These are phyloP conservation scores for Inonotus hispidus DNA, from an alignment of 1,284 basidiomycete species.

Conservation along the genomic window DNA sequence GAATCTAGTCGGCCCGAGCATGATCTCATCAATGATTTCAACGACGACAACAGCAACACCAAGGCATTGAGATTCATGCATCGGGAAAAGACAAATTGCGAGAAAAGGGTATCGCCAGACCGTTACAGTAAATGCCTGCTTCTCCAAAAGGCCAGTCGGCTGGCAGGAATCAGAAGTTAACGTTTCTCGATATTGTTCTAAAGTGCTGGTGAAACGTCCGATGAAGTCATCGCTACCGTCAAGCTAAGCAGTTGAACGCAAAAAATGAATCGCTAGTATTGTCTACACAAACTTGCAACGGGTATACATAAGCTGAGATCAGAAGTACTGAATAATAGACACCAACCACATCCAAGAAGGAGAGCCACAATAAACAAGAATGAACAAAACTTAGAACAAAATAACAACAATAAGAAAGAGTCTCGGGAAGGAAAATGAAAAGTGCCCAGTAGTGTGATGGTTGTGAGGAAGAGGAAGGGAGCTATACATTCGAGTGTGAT, in stretches of 20 bases:
- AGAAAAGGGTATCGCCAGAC: too few relatives aligned
- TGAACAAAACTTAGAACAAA: neutral
- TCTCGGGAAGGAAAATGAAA: conserved; percentile 1
- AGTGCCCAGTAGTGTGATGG: neutral
- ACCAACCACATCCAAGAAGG: conserved; percentile 1
- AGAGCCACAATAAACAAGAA: conserved; percentile 1
- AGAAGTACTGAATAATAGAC: neutral
- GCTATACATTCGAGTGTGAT: neutral
- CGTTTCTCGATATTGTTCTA: too few relatives aligned
- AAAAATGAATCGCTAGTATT: conserved; percentile 1
- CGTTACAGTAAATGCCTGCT: too few relatives aligned
- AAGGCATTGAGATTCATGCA: too few relatives aligned
- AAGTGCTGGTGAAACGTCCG: too few relatives aligned
- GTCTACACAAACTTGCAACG: conserved; percentile 12
- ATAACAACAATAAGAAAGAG: neutral
- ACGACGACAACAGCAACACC: too few relatives aligned
- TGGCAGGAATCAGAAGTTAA: too few relatives aligned
- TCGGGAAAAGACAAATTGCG: too few relatives aligned
- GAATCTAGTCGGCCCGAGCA: too few relatives aligned
- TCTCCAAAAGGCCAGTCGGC: too few relatives aligned
- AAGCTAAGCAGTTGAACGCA: neutral
- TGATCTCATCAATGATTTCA: too few relatives aligned
- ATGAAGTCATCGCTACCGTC: too few relatives aligned
- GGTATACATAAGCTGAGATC: conserved; percentile 11
- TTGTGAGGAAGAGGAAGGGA: neutral